Evolutionary conservation across 768 basidiomycete species (phyloP).

Genomic region (Candolleomyces aberdarensis): DNA sequence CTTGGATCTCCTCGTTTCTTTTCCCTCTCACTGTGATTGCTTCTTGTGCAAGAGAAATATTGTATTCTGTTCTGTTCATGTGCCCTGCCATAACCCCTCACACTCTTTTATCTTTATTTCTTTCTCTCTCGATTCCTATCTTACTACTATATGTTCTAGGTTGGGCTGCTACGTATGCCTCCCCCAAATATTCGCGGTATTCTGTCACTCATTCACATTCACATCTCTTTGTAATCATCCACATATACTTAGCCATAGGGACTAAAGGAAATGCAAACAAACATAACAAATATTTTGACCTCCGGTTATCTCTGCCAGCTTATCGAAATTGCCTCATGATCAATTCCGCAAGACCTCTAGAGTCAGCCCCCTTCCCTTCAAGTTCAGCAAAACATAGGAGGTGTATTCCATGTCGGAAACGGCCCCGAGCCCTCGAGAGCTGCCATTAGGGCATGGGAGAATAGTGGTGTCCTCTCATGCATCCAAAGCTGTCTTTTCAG

Average conservation of each 20-base stretch:
- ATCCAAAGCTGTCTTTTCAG: conserved; percentile 59
- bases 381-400: too few species aligned
- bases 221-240: neutral
- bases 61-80: neutral
- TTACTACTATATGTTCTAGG: neutral
- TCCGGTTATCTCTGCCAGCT: neutral
- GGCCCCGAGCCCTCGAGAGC: conserved; percentile 20
- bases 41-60: neutral
- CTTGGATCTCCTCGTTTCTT: neutral
- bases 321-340: neutral
- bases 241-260: neutral
- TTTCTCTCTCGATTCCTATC: neutral
- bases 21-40: conserved; percentile 5
- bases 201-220: neutral
- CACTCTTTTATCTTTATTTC: neutral
- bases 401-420: neutral
- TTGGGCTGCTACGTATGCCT: neutral
- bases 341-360: too few species aligned
- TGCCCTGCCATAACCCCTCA: neutral
- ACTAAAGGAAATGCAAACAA: neutral
- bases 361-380: too few species aligned
- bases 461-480: conserved; percentile 55
- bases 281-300: neutral
- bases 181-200: neutral
- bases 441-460: conserved; percentile 51